Percentiles rank a stretch among this genome's conserved stretches.
Evolutionary conservation across 805 yeast genomes (phyloP).

Genomic region (Candida ponderosae): DNA sequence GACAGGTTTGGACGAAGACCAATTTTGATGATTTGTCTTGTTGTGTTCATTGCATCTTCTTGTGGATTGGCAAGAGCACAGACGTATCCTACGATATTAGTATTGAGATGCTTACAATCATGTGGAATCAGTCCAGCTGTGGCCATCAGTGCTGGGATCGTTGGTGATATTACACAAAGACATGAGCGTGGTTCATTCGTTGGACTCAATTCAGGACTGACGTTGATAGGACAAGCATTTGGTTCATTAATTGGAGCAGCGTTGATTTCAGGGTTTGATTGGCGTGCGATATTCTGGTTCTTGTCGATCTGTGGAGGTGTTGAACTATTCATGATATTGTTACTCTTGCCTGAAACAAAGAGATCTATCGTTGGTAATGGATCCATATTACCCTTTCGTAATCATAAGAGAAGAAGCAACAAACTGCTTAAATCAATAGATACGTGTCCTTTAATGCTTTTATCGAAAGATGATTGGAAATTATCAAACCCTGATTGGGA

Average conservation of each 20-base stretch:
- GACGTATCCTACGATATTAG: constrained; percentile 52
- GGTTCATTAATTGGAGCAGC: constrained; percentile 64
- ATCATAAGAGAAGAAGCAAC: constrained; percentile 17
- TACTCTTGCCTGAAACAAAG: constrained; percentile 66
- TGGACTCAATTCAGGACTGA: constrained; percentile 58
- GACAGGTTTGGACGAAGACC: constrained; percentile 73
- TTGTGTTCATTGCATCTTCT: constrained; percentile 52
- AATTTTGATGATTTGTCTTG: constrained; percentile 43
- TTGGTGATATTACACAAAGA: constrained; percentile 65
- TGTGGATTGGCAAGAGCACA: constrained; percentile 56
- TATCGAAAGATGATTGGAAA: constrained; percentile 16
- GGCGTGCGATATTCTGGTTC: constrained; percentile 81
- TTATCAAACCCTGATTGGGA: constrained; percentile 23
- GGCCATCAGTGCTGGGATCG: constrained; percentile 60
- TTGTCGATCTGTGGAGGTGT: constrained; percentile 55
- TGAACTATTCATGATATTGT: constrained; percentile 24
- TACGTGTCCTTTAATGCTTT: constrained; percentile 8
- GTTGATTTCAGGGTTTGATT: constrained; percentile 37
- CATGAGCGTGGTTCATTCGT: constrained; percentile 63
- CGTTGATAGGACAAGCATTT: constrained; percentile 66
- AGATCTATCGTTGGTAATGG: constrained; percentile 72
- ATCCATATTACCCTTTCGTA: constrained; percentile 43
- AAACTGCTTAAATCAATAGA: background rate
- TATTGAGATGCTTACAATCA: constrained; percentile 70
- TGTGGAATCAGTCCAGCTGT: constrained; percentile 71